Base-by-base conservation (phyloP, 495 filamentous ascomycete species). In the Penicillium paxilli region DNA sequence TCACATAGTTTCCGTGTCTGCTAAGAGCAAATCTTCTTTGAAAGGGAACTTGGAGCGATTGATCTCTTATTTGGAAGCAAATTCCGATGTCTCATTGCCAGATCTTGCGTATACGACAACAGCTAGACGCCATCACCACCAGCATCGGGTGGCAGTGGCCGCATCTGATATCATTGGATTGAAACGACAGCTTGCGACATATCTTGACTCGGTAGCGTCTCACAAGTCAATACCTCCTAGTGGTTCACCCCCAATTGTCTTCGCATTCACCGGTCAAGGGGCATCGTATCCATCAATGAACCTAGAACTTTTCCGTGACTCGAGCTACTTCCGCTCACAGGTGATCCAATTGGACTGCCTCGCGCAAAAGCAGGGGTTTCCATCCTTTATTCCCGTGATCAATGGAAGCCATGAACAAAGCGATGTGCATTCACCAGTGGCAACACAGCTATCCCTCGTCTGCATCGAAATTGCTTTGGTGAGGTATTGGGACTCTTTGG, bases 401-500 rank as follows among this genome's bases (percentile, higher is more conserved):
- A 49, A 55, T 21, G 69, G 69, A 2, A 57, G 54, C 14, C 12
- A 11, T 35, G 20, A 56, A 8, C 23, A n/a, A 0, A 49, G 68
- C 1, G 49, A 70, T 14, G 57, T 32, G 45, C 12, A 19, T 7
- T 47, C 45, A 4, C 45, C 86, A 86, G 2, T 76, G 86, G n/a
- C 86, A 19, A 80, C 87, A 3, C 91, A 94, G 65, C 80, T 93
- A 14, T 86, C 83, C 3, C 69, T 87, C 30, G 80, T 79, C 8
- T 85, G 77, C 49, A 80, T 91, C 47, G 83, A 96, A 68, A 90
- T 94, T 73, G 90, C 91, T 1, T 75, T 93, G 21, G 84, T 87
- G 5, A 79, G 79, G 17, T 77, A 89, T 37, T 94, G 90, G 91
- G 65, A 55, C 8, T 84, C 86, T 1, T 87, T 87, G 76, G 91